Conservation (phyloP, 129 eudicot genomes). For the Centella asiatica region DNA sequence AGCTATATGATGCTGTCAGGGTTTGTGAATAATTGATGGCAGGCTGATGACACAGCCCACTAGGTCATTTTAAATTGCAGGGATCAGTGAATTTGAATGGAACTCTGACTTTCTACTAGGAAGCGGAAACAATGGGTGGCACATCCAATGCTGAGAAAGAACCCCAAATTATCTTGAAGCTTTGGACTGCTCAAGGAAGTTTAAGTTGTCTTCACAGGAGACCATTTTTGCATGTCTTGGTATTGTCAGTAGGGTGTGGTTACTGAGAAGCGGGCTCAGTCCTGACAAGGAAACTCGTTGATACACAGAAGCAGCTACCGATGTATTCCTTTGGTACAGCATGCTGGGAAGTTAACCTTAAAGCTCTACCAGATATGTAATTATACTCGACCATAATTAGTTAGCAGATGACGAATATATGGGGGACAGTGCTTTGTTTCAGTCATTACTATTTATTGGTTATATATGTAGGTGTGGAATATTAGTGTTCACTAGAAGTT, state of each 20-base stretch:
- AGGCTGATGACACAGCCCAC: slow-evolving; percentile 2
- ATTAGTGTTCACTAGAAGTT: too few relatives aligned
- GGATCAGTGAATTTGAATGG: slow-evolving; percentile 4
- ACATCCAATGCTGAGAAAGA: slow-evolving; percentile 35
- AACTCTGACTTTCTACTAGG: not conserved
- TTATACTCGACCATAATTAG: slow-evolving; percentile 23
- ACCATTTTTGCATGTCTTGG: slow-evolving; percentile 41
- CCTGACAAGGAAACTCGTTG: slow-evolving; percentile 3
- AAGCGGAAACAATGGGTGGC: slow-evolving; percentile 21
- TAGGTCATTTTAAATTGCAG: slow-evolving; percentile 13
- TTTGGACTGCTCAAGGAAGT: slow-evolving; percentile 8
- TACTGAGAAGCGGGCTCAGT: slow-evolving; percentile 19
- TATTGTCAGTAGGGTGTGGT: slow-evolving; percentile 37
- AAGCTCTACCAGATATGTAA: slow-evolving; percentile 47
- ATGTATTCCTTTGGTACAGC: slow-evolving; percentile 37
- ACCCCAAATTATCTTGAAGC: slow-evolving; percentile 28
- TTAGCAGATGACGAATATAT: too few relatives aligned
- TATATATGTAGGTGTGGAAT: too few relatives aligned
- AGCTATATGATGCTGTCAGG: slow-evolving; percentile 17
- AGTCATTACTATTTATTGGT: too few relatives aligned
- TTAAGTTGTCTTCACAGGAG: slow-evolving; percentile 13
- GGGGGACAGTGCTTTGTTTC: too few relatives aligned
- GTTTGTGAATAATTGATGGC: slow-evolving; percentile 8
- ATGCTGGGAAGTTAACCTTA: slow-evolving; percentile 12
- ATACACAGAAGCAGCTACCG: slow-evolving; percentile 19